phyloP scores from a whole-genome alignment of 2,329 filamentous ascomycete species.

The Epichloe gansuensis region DNA sequence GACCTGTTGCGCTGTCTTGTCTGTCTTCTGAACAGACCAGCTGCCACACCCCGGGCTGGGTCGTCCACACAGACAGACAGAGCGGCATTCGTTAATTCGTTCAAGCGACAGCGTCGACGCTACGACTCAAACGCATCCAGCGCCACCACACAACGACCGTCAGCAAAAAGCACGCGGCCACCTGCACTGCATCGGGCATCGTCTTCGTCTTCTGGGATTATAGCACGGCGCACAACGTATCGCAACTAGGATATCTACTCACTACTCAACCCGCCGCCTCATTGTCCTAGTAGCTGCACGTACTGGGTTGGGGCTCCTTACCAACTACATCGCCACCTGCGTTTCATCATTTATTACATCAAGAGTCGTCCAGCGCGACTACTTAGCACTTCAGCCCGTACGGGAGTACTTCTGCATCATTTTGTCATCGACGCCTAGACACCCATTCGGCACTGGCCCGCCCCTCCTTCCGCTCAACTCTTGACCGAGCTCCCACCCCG shows the following conservation, averaged over 20 bases:
- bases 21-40: background rate
- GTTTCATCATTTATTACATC: background rate
- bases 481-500: constrained; percentile 4
- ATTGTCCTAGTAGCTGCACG: background rate
- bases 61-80: background rate
- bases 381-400: background rate
- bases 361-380: background rate
- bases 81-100: background rate
- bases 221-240: background rate
- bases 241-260: background rate
- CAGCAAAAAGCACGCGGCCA: constrained; percentile 1
- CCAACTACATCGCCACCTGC: background rate
- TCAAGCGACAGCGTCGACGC: constrained; percentile 1
- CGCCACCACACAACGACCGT: background rate
- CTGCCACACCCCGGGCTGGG: background rate
- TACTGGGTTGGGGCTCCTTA: background rate
- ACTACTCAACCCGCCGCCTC: background rate
- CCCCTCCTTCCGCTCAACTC: constrained; percentile 4
- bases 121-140: constrained; percentile 1
- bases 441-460: background rate
- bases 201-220: background rate
- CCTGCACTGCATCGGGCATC: constrained; percentile 3
- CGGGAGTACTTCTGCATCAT: background rate
- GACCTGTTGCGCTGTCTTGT: background rate
- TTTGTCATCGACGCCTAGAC: constrained; percentile 2